phyloP scores from a whole-genome alignment of 176 grass and related monocot genomes.

The Rhynchospora tenuis region DNA sequence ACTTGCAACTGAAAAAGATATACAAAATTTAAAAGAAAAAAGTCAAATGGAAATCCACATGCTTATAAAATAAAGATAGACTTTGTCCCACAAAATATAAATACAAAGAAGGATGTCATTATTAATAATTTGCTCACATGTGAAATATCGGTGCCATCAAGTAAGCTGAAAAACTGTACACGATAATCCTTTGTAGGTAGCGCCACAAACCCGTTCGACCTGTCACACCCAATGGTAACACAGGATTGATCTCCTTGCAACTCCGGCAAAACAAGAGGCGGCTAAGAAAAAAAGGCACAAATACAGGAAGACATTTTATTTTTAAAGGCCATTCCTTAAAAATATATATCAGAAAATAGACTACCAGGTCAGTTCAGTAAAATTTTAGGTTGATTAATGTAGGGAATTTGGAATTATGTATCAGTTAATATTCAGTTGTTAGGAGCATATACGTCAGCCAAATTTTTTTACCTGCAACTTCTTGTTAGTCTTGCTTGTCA shows the following conservation, averaged over 20 bases:
- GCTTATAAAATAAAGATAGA: not conserved
- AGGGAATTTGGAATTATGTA: not conserved
- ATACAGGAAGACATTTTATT: conserved; percentile 9
- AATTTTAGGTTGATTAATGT: not conserved
- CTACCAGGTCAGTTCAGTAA: not conserved
- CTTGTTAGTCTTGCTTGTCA: not conserved
- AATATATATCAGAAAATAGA: not conserved
- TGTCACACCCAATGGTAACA: conserved; percentile 55
- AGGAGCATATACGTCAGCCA: not conserved
- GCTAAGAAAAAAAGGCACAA: conserved; percentile 34
- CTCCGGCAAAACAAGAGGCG: conserved; percentile 33
- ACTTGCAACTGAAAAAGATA: conserved; percentile 70
- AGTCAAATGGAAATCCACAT: not conserved
- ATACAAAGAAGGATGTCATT: not conserved
- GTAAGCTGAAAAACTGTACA: conserved; percentile 76
- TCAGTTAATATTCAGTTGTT: not conserved
- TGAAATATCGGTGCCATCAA: conserved; percentile 78
- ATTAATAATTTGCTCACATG: conserved; percentile 41
- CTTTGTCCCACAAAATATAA: not conserved
- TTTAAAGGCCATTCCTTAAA: not conserved
- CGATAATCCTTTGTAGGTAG: conserved; percentile 73
- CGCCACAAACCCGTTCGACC: conserved; percentile 54
- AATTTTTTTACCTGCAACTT: not conserved
- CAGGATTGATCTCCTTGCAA: conserved; percentile 10
- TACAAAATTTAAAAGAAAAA: conserved; percentile 10